A percentile compares a stretch with the other conserved stretches of the same genome.
These are phyloP conservation scores for Acanthamoeba sp. DNA, from an alignment of 208 protist genomes.

Conservation along the genomic window DNA sequence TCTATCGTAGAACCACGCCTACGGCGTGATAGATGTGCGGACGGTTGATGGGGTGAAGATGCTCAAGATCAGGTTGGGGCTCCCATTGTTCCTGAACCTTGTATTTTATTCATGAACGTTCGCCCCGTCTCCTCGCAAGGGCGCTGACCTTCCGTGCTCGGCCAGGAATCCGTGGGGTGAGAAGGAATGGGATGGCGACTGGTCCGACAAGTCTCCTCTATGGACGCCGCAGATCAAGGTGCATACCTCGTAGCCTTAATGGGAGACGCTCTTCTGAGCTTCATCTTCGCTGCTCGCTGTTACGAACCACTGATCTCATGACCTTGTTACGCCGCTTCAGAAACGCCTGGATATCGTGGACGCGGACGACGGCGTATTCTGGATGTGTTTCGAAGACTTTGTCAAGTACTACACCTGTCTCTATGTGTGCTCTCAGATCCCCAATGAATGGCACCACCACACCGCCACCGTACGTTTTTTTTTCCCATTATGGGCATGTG, in stretches of 20 bases:
- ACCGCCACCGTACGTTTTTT: not conserved
- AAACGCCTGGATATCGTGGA: constrained; percentile 64
- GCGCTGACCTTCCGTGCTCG: not conserved
- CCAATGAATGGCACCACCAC: constrained; percentile 32
- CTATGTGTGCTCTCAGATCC: constrained; percentile 60
- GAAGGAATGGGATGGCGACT: constrained; percentile 76
- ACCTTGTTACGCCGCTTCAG: too few species aligned
- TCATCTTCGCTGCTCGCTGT: too few species aligned
- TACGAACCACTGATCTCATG: too few species aligned
- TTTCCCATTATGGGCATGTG: too few species aligned
- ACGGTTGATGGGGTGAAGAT: not conserved
- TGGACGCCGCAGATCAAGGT: constrained; percentile 73
- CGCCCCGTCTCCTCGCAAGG: not conserved
- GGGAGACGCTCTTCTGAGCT: too few species aligned
- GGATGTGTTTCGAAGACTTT: constrained; percentile 76
- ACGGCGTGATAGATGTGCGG: constrained; percentile 43
- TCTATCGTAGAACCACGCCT: constrained; percentile 49
- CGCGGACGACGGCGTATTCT: constrained; percentile 71
- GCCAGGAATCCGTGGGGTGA: constrained; percentile 71
- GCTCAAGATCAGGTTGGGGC: constrained; percentile 14
- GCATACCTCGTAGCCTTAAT: too few species aligned
- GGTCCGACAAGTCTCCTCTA: constrained; percentile 71
- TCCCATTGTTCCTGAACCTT: not conserved
- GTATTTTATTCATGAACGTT: not conserved
- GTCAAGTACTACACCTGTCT: constrained; percentile 53